Evolutionary conservation across 108 stramenopile genomes (phyloP).

Genomic region (Stephanodiscus triporus): DNA sequence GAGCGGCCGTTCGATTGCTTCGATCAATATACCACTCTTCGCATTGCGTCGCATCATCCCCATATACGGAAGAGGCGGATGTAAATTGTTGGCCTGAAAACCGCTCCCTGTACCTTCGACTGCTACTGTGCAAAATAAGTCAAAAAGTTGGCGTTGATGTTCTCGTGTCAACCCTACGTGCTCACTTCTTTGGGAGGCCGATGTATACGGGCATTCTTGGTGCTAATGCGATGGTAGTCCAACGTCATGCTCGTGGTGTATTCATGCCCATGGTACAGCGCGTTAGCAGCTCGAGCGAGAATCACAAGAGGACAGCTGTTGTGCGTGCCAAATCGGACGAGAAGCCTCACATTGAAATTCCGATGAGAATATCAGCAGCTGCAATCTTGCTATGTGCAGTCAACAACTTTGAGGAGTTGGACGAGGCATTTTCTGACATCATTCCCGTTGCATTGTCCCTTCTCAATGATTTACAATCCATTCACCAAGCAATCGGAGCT

Average conservation of each 20-base stretch:
- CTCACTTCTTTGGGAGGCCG: constrained; percentile 34
- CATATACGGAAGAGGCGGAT: not conserved
- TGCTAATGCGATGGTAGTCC: constrained; percentile 1
- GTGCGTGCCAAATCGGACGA: not conserved
- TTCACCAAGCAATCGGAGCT: constrained; percentile 35
- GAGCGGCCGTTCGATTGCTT: constrained; percentile 16
- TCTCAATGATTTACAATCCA: constrained; percentile 30
- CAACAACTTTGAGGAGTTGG: constrained; percentile 7
- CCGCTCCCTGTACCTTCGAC: not conserved
- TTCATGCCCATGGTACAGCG: constrained; percentile 35
- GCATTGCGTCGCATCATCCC: constrained; percentile 6
- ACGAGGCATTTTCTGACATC: constrained; percentile 17
- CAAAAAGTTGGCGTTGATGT: constrained; percentile 26
- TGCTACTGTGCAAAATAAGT: constrained; percentile 14
- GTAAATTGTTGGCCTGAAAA: not conserved
- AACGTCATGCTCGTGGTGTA: constrained; percentile 5
- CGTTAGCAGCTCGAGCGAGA: constrained; percentile 3
- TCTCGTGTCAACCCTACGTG: constrained; percentile 17
- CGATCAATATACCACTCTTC: constrained; percentile 12
- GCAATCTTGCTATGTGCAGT: constrained; percentile 21
- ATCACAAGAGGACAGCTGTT: not conserved
- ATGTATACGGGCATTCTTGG: not conserved
- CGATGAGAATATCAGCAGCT: constrained; percentile 24
- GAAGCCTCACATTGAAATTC: constrained; percentile 12
- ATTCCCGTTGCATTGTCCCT: constrained; percentile 32